phyloP scores from a whole-genome alignment of 352 stramenopile genomes.

The Pythium aristosporum region DNA sequence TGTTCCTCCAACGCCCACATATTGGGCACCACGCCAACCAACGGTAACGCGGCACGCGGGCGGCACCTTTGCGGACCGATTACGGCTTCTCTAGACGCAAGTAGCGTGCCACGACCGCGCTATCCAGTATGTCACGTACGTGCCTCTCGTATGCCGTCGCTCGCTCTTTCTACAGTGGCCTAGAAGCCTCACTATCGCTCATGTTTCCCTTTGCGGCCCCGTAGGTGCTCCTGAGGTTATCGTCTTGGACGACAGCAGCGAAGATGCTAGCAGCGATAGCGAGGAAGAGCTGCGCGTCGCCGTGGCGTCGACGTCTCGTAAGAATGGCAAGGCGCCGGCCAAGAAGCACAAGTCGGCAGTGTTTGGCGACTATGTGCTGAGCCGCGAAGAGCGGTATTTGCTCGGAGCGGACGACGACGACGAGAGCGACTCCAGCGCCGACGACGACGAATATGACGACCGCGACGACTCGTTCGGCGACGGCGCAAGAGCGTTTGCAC shows the following conservation, averaged over 20 bases:
- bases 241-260: conserved; percentile 24
- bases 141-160: neutral
- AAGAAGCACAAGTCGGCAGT: conserved; percentile 6
- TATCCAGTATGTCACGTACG: conserved; percentile 12
- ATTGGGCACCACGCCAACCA: conserved; percentile 5
- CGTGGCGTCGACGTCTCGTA: neutral
- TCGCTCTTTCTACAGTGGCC: neutral
- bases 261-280: conserved; percentile 2
- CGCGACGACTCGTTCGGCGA: conserved; percentile 24
- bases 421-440: conserved; percentile 15
- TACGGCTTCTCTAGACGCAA: neutral
- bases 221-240: conserved; percentile 16
- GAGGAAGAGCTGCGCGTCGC: neutral
- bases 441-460: conserved; percentile 29
- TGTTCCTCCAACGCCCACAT: neutral
- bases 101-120: neutral
- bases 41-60: neutral
- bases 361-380: conserved; percentile 16
- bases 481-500: conserved; percentile 20
- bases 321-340: neutral
- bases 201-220: neutral
- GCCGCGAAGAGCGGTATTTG: conserved; percentile 16
- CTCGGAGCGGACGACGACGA: conserved; percentile 12
- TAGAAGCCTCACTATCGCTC: conserved; percentile 7
- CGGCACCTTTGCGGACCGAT: neutral